phyloP scores from a whole-genome alignment of 208 protist genomes.

The Leishmania gerbilli region DNA sequence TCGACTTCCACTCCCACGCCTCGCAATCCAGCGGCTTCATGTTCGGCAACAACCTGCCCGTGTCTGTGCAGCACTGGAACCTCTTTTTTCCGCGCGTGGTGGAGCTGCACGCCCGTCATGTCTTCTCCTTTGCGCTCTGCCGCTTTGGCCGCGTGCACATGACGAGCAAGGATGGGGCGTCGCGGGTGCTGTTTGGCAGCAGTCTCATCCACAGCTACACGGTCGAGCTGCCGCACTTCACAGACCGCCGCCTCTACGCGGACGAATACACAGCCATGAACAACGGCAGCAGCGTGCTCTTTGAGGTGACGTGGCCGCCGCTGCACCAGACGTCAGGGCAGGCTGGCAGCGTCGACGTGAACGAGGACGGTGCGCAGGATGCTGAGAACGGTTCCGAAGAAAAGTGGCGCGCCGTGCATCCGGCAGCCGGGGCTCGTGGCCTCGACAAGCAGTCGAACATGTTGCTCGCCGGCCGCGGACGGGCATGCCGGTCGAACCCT shows the following conservation, averaged over 20 bases:
- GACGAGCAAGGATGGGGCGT: slow-evolving; percentile 79
- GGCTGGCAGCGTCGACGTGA: background rate
- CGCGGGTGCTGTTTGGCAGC: slow-evolving; percentile 82
- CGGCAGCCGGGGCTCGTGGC: background rate
- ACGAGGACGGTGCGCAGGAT: background rate
- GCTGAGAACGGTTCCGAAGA: background rate
- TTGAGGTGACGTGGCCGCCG: slow-evolving; percentile 26
- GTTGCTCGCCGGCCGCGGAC: background rate
- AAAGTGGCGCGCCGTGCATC: background rate
- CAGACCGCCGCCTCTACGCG: slow-evolving; percentile 60
- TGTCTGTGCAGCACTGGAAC: slow-evolving; percentile 86
- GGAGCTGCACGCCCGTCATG: slow-evolving; percentile 66
- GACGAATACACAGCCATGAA: slow-evolving; percentile 50
- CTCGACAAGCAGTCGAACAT: background rate
- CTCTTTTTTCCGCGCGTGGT: slow-evolving; percentile 77
- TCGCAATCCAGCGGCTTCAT: slow-evolving; percentile 90
- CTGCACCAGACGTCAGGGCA: slow-evolving; percentile 7
- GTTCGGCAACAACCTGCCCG: slow-evolving; percentile 90
- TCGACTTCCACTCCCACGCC: slow-evolving; percentile 95
- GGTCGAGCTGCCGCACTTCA: slow-evolving; percentile 84
- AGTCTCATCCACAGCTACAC: slow-evolving; percentile 87
- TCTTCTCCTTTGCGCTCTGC: slow-evolving; percentile 80
- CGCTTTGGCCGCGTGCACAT: slow-evolving; percentile 77
- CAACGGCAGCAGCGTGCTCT: slow-evolving; percentile 35
- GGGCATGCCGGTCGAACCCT: slow-evolving; percentile 2